phyloP scores from a whole-genome alignment of 1,284 basidiomycete genomes.

The Papiliotrema nemorosa region DNA sequence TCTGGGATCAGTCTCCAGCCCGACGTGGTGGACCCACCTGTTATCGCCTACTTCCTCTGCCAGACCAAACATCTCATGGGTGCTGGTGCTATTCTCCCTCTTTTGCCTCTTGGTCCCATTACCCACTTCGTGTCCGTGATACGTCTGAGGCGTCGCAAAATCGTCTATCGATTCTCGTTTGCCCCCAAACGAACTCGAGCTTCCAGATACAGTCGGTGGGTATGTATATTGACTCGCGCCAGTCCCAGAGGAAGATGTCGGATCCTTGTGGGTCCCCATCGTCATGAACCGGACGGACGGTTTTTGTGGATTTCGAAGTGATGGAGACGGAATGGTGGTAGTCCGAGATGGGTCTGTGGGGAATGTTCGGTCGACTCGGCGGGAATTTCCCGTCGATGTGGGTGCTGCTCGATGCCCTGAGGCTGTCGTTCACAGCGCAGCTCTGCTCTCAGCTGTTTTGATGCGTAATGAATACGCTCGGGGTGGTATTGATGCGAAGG shows the following conservation, averaged over 20 bases:
- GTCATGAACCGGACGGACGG: background rate
- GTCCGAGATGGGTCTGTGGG: no score
- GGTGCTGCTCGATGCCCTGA: no score
- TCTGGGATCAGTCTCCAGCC: slow-evolving; percentile 4
- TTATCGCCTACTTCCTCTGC: slow-evolving; percentile 1
- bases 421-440: no score
- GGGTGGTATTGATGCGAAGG: no score
- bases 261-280: background rate
- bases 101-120: background rate
- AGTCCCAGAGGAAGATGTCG: background rate
- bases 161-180: background rate
- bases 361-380: no score
- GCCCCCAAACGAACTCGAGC: slow-evolving; percentile 5
- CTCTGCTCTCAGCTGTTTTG: no score
- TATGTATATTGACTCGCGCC: background rate
- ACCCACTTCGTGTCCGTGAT: background rate
- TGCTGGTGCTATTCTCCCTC: background rate
- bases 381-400: no score
- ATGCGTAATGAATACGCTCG: no score
- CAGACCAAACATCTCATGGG: slow-evolving; percentile 3
- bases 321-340: no score
- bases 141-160: background rate
- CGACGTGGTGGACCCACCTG: background rate
- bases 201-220: background rate
- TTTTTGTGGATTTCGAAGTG: no score